Conservation (phyloP, 2,329 filamentous ascomycete species). For the Aspergillus fructus region DNA sequence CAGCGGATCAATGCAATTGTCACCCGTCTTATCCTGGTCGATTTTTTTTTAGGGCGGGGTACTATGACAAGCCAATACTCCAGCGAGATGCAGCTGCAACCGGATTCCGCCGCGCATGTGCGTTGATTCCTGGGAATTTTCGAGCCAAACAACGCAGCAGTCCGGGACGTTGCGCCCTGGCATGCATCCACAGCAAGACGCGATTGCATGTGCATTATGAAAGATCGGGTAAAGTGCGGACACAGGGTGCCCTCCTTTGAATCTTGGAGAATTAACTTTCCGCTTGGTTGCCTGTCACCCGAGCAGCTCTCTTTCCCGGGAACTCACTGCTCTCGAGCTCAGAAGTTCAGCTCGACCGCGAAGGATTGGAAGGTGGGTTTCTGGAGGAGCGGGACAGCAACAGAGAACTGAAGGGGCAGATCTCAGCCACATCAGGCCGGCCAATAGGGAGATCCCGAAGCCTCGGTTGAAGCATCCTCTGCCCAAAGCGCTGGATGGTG, state of each 20-base stretch:
- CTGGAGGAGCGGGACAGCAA: background rate
- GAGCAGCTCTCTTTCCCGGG: background rate
- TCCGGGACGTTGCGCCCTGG: background rate
- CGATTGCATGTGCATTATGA: slow-evolving; percentile 2
- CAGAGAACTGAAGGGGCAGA: background rate
- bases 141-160: background rate
- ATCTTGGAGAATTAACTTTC: background rate
- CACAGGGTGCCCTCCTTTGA: background rate
- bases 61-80: background rate
- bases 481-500: slow-evolving; percentile 4
- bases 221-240: background rate
- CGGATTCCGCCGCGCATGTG: slow-evolving; percentile 6
- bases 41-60: slow-evolving; percentile 16
- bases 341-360: slow-evolving; percentile 10
- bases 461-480: slow-evolving; percentile 1
- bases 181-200: background rate
- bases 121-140: slow-evolving; percentile 8
- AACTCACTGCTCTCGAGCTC: background rate
- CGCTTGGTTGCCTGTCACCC: slow-evolving; percentile 1
- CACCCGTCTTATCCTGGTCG: slow-evolving; percentile 8
- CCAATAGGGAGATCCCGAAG: slow-evolving; percentile 7
- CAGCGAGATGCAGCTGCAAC: background rate
- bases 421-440: slow-evolving; percentile 7
- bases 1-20: slow-evolving; percentile 10
- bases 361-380: background rate